Conservation (phyloP, 108 stramenopile genomes). For the Cyclotella cryptica region DNA sequence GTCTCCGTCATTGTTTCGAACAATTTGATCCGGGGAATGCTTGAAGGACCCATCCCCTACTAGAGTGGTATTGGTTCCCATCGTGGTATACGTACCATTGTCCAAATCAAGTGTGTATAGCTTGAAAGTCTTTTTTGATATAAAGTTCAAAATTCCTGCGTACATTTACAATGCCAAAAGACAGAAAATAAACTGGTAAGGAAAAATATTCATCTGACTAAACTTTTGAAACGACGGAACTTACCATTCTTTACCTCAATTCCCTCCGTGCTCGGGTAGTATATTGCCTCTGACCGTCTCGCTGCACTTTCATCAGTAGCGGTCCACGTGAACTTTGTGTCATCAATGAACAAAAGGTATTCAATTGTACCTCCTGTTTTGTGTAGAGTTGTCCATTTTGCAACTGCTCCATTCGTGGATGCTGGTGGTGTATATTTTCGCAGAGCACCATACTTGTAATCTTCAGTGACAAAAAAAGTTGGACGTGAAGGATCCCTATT, state of each 20-base stretch:
- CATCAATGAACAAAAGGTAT: slow-evolving; percentile 35
- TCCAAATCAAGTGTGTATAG: slow-evolving; percentile 54
- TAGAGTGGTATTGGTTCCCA: slow-evolving; percentile 14
- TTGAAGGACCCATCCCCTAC: slow-evolving; percentile 48
- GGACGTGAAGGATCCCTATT: slow-evolving; percentile 45
- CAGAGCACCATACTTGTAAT: slow-evolving; percentile 26
- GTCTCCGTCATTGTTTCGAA: slow-evolving; percentile 36
- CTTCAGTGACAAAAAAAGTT: slow-evolving; percentile 54
- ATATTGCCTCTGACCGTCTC: slow-evolving; percentile 28
- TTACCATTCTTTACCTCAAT: slow-evolving; percentile 51
- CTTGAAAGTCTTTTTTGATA: slow-evolving; percentile 42
- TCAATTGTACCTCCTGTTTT: slow-evolving; percentile 34
- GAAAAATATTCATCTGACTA: not conserved
- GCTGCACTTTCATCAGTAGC: slow-evolving; percentile 15
- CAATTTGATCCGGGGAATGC: slow-evolving; percentile 61
- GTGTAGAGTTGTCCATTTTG: slow-evolving; percentile 45
- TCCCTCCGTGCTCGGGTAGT: slow-evolving; percentile 57
- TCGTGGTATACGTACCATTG: slow-evolving; percentile 24
- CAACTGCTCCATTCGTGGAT: slow-evolving; percentile 1
- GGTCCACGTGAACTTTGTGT: slow-evolving; percentile 39
- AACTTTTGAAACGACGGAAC: not conserved
- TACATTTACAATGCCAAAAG: not conserved
- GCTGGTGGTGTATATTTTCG: slow-evolving; percentile 45
- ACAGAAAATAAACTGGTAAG: not conserved
- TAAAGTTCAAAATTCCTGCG: slow-evolving; percentile 54